These are phyloP conservation scores for Candida vartiovaarae DNA, from an alignment of 805 yeast genomes.

Conservation along the genomic window DNA sequence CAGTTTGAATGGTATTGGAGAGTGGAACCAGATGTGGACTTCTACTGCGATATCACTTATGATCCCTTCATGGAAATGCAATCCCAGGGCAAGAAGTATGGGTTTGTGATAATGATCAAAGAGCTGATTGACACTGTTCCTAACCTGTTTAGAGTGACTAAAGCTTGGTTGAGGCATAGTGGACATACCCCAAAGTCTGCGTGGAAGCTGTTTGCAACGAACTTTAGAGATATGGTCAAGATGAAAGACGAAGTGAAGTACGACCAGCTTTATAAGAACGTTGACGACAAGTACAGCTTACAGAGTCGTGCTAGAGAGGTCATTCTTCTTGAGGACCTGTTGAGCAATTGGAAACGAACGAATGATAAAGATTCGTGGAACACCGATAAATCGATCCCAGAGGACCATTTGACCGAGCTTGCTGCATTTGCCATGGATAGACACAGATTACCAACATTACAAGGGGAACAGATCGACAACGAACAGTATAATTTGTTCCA, in stretches of 20 bases:
- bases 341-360: constrained; percentile 9
- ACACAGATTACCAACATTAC: constrained; percentile 24
- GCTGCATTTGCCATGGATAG: constrained; percentile 31
- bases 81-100: constrained; percentile 61
- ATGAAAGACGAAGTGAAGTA: constrained; percentile 25
- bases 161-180: constrained; percentile 46
- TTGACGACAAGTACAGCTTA: constrained; percentile 23
- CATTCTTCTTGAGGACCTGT: constrained; percentile 25
- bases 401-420: constrained; percentile 30
- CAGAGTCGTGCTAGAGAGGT: constrained; percentile 24
- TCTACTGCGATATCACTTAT: constrained; percentile 84
- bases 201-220: constrained; percentile 60
- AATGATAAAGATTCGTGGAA: not conserved
- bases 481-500: constrained; percentile 76
- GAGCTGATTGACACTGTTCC: constrained; percentile 83
- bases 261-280: constrained; percentile 15
- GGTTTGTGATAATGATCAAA: constrained; percentile 71
- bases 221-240: constrained; percentile 27
- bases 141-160: constrained; percentile 66
- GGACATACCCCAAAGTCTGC: constrained; percentile 47
- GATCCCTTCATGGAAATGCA: constrained; percentile 88
- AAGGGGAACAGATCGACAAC: constrained; percentile 54
- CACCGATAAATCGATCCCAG: constrained; percentile 20
- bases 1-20: constrained; percentile 92
- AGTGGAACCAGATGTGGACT: constrained; percentile 88